Conservation (phyloP, 208 protist genomes). For the Crithidia mellificae region DNA sequence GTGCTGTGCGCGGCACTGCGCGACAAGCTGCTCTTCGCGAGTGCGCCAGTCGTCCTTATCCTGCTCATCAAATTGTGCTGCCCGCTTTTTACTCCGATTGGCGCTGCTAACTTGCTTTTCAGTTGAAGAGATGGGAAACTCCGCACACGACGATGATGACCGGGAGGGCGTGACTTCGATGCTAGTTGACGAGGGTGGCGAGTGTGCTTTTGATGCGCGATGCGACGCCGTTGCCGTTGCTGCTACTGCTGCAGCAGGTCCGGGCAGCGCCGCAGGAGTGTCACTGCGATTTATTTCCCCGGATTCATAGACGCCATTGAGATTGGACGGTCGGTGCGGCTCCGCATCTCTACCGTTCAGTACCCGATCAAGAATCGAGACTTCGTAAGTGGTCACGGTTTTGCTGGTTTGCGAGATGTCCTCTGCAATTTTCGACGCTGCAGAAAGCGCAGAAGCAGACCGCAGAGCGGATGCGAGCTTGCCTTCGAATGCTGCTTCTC, state of each 20-base stretch:
- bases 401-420: neutral
- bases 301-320: neutral
- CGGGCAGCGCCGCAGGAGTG: no score
- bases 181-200: neutral
- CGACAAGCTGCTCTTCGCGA: neutral
- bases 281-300: neutral
- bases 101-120: no score
- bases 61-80: no score
- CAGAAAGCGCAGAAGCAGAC: neutral
- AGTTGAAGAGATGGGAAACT: no score
- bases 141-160: neutral
- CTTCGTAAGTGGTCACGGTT: neutral
- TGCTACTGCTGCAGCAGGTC: no score
- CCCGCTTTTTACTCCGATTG: no score
- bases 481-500: no score
- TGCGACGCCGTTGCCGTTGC: neutral
- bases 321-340: neutral
- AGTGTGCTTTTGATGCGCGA: neutral
- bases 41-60: neutral
- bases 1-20: neutral
- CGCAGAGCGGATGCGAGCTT: no score
- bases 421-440: no score
- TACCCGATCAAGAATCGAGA: slow-evolving; percentile 5
- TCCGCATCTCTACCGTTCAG: neutral
- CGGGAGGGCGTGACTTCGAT: neutral